Conservation (phyloP, 805 yeast genomes). For the Saccharomycopsis selenospora region DNA sequence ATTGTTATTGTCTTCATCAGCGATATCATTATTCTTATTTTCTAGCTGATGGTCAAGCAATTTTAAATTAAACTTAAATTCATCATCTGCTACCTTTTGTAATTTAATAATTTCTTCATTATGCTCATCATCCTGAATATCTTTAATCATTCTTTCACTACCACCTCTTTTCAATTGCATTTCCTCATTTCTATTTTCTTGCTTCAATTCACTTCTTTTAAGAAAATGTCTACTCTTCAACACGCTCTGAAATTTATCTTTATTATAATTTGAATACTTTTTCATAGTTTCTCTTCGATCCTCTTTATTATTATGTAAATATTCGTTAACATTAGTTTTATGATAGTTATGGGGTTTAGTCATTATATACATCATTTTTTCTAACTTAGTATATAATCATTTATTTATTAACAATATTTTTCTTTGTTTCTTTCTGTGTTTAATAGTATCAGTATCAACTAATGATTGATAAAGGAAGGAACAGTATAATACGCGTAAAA, state of each 20-base stretch:
- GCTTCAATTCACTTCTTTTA: background rate
- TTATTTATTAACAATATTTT: no score
- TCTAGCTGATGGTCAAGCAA: background rate
- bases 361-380: no score
- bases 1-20: background rate
- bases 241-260: background rate
- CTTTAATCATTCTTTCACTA: slow-evolving; percentile 9
- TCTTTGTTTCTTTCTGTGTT: no score
- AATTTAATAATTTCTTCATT: background rate
- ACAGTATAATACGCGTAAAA: no score
- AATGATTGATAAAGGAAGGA: no score
- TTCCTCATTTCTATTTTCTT: background rate
- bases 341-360: no score
- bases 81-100: slow-evolving; percentile 6
- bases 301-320: no score
- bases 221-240: background rate
- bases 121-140: slow-evolving; percentile 8
- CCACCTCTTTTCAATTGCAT: background rate
- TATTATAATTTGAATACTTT: background rate
- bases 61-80: background rate
- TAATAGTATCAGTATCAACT: no score
- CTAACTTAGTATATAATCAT: no score
- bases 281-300: no score
- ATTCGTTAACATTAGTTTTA: no score
- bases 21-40: no score